Base-by-base conservation (phyloP, 176 grass and related monocot genomes). In the Chrysopogon serrulatus region DNA sequence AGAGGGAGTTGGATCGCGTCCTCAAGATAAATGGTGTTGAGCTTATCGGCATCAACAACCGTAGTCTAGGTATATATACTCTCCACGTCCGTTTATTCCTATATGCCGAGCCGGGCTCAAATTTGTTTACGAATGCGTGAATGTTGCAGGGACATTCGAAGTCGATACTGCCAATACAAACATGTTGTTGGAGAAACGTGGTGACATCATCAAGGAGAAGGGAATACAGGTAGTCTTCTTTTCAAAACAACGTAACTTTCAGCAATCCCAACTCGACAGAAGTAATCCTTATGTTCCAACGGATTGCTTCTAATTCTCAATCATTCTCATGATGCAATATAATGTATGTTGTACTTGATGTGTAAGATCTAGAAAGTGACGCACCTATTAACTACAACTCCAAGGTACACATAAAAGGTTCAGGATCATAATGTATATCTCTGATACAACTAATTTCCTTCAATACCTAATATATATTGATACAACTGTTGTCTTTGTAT, bases 11-110 rank as follows among this genome's bases (percentile, higher is more conserved):
- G 37, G 93, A 95, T 32, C 92, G 96, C 1, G 92, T 95, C 44
- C 76, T 98, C 26, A 77, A 68, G 72, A 90, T 95, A 66, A 72
- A 95, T 8, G 92, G 92, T 30, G 89, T 98, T 79, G 76, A 93
- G 57, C 91, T 98, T 54, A 95, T 98, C 40, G 96, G 93, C 67
- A 98, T 98, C 62, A 98, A 95, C 81, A 98, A 95, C 47, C 91
- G 93, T 17, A 83, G 77, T 84, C 82, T 98, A 67, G 95, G 95
- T 98, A 95, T 51, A 87, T 93, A n/a, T n/a, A n/a, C n/a, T n/a
- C n/a, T n/a, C n/a, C n/a, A n/a, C n/a, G n/a, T n/a, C n/a, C n/a
- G n/a, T n/a, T n/a, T n/a, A n/a, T n/a, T n/a, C n/a, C n/a, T n/a
- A n/a, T n/a, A n/a, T n/a, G n/a, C n/a, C n/a, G n/a, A n/a, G n/a